phyloP scores from a whole-genome alignment of 1,139 yeast species.

The Citeromyces hawaiiensis region DNA sequence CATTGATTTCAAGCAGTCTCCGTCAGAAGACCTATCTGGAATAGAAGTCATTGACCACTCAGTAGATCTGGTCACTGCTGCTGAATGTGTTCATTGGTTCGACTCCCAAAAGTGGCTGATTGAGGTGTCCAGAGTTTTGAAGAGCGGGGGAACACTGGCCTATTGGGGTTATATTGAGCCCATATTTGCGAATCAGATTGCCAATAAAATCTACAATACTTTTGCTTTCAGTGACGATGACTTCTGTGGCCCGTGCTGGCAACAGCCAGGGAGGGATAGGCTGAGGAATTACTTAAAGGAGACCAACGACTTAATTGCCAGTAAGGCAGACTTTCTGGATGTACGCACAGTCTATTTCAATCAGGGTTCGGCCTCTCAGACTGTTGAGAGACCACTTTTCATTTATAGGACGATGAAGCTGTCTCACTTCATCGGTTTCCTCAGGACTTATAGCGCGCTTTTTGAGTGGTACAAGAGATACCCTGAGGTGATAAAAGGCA shows the following conservation, averaged over 20 bases:
- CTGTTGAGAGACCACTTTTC: constrained; percentile 3
- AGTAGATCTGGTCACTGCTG: constrained; percentile 29
- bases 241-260: constrained; percentile 27
- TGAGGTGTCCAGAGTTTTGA: constrained; percentile 23
- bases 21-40: constrained; percentile 19
- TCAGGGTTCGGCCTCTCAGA: constrained; percentile 1
- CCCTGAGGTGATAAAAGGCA: constrained; percentile 14
- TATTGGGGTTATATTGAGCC: constrained; percentile 37
- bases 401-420: constrained; percentile 8
- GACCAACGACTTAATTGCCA: constrained; percentile 1
- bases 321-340: background rate
- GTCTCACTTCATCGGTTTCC: constrained; percentile 8
- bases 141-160: constrained; percentile 27
- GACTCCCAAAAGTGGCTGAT: constrained; percentile 22
- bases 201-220: constrained; percentile 6
- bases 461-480: constrained; percentile 10
- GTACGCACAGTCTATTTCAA: constrained; percentile 1
- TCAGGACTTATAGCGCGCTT: constrained; percentile 11
- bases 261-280: constrained; percentile 22
- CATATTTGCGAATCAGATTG: constrained; percentile 20
- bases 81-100: constrained; percentile 37
- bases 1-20: constrained; percentile 12
- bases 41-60: constrained; percentile 10
- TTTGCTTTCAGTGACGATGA: constrained; percentile 15
- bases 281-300: constrained; percentile 3